Evolutionary conservation across 2,329 filamentous ascomycete species (phyloP), one percentile per base, ranked within the genome.

Genomic region (Trichophyton mentagrophytes): DNA sequence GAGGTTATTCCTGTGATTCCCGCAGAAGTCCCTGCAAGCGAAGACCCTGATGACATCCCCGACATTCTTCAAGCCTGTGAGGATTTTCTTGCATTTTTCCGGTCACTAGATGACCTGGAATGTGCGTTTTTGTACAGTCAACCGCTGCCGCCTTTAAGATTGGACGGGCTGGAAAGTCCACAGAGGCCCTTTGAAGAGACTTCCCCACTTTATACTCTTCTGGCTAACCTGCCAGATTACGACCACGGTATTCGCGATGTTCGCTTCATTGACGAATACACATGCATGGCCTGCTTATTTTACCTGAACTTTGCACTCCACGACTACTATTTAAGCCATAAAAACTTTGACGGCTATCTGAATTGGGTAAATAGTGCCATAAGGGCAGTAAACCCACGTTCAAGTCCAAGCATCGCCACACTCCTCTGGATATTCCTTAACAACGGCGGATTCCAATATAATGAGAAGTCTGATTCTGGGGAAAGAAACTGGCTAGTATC

Each of bases 201-300:
- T 6, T 68, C 68, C 6, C 65, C 62, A n/a, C 57, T 71, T 25
- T 67, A 69, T 63, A 63, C 65, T 13, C 66, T 69, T 5, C 62
- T 71, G 7, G 69, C 69, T 2, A 66, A 66, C 42, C 64, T 70
- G 22, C 68, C 69, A 1, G 68, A 70, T 30, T 69, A 71, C 40
- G 68, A 71, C 47, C 69, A 68, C 44, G 69, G 69, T 3, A 70
- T 71, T 49, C 66, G 68, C 13, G 69, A 70, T 60, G 64, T 71
- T 44, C 66, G 69, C 7, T 71, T 69, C 47, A 70, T 71, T 49
- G 69, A 71, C 59, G 69, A 70, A 64, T 70, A 70, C 57, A 66
- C 67, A 7, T 69, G 69, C 60, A 67, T 71, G 64, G 63, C 68
- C 15, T 71, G 69, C 42, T 64, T 71, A 36, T 65, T 71, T 25